phyloP scores from a whole-genome alignment of 352 stramenopile species.

The Blastocystis sp. region DNA sequence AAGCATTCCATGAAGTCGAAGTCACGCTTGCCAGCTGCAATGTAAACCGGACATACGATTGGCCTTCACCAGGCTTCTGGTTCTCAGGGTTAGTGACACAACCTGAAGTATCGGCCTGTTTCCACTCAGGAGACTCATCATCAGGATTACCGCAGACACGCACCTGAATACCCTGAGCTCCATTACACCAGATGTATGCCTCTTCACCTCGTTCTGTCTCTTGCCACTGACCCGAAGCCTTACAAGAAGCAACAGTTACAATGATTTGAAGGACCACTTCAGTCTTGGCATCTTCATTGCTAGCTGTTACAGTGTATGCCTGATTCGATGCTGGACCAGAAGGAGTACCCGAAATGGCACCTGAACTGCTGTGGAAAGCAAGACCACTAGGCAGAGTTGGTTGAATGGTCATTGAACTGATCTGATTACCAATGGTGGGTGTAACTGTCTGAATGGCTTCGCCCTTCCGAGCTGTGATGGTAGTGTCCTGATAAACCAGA shows the following conservation, averaged over 20 bases:
- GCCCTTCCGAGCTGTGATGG: constrained; percentile 26
- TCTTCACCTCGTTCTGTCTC: constrained; percentile 23
- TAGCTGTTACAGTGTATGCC: constrained; percentile 24
- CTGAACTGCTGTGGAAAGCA: constrained; percentile 30
- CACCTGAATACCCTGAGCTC: constrained; percentile 4
- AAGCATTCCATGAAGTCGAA: neutral
- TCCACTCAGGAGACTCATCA: constrained; percentile 10
- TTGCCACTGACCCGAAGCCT: neutral
- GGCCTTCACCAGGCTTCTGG: constrained; percentile 44
- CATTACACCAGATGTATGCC: constrained; percentile 42
- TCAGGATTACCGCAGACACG: constrained; percentile 17
- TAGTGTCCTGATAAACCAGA: neutral
- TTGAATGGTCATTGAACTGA: constrained; percentile 62
- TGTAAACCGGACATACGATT: constrained; percentile 41
- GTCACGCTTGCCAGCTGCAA: constrained; percentile 40
- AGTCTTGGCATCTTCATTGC: neutral
- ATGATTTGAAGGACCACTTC: constrained; percentile 36
- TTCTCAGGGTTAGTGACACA: constrained; percentile 15
- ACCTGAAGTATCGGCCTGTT: constrained; percentile 9
- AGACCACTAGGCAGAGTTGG: constrained; percentile 18
- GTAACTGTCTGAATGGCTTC: constrained; percentile 28
- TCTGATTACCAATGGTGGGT: constrained; percentile 35
- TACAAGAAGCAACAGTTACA: constrained; percentile 27
- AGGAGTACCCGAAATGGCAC: constrained; percentile 48
- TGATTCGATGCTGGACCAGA: constrained; percentile 4